Evolutionary conservation across 176 grass and related monocot species (phyloP).

Genomic region (Canna indica): DNA sequence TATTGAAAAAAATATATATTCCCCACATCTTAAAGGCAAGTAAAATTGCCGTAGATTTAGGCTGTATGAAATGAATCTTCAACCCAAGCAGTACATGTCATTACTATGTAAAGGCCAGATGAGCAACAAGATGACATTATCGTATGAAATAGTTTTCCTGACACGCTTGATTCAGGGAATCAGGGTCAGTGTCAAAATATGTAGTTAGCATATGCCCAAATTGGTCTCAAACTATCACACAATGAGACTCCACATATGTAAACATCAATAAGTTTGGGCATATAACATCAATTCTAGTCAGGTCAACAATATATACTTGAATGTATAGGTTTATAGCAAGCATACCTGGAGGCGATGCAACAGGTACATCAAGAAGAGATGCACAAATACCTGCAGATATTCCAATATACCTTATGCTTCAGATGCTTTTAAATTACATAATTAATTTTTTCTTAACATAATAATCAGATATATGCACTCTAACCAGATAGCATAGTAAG

Average conservation of each 20-base stretch:
- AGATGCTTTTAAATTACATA: background rate
- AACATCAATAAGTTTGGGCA: constrained; percentile 3
- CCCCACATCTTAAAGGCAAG: no score
- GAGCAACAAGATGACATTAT: no score
- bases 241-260: background rate
- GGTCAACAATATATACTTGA: background rate
- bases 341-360: constrained; percentile 82
- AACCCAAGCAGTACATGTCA: no score
- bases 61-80: no score
- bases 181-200: no score
- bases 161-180: no score
- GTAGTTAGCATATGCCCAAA: no score
- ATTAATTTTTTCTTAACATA: background rate
- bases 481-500: constrained; percentile 88
- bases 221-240: background rate
- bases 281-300: background rate
- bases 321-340: background rate
- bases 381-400: constrained; percentile 76
- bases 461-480: constrained; percentile 17
- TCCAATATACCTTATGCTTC: background rate
- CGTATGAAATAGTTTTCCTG: no score
- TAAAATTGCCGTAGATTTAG: no score
- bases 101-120: no score
- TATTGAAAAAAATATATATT: no score
- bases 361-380: constrained; percentile 99